Conservation (phyloP, 345 rosid species). For the Dovyalis caffra region DNA sequence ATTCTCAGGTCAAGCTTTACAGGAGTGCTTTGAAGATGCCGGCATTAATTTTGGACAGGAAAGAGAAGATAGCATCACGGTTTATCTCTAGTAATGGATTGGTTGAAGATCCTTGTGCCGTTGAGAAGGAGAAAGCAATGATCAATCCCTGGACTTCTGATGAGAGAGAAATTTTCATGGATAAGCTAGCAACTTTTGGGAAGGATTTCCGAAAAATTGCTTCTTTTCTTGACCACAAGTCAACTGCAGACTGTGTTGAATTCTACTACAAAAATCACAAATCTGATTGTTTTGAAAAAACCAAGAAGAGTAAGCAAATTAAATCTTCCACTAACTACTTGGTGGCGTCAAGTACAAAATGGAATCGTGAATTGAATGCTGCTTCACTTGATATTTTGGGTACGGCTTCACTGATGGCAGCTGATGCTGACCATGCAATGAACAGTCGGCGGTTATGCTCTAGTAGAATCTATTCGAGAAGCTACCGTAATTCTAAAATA, state of each 20-base stretch:
- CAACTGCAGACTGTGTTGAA: slow-evolving; percentile 92
- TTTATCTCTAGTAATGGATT: slow-evolving; percentile 77
- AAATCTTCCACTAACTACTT: slow-evolving; percentile 58
- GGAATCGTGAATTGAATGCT: slow-evolving; percentile 67
- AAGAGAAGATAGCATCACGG: slow-evolving; percentile 57
- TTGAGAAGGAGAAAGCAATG: slow-evolving; percentile 82
- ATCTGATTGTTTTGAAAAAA: slow-evolving; percentile 80
- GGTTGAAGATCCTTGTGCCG: slow-evolving; percentile 84
- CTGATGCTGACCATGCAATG: slow-evolving; percentile 50
- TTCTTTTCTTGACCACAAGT: slow-evolving; percentile 79
- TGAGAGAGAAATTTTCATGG: slow-evolving; percentile 74
- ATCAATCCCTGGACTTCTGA: slow-evolving; percentile 87
- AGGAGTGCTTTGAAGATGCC: slow-evolving; percentile 87
- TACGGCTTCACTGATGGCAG: slow-evolving; percentile 70
- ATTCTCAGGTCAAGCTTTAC: slow-evolving; percentile 42
- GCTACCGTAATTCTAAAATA: slow-evolving; percentile 42
- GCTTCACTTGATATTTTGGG: slow-evolving; percentile 81
- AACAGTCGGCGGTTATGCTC: slow-evolving; percentile 38
- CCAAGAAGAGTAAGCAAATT: slow-evolving; percentile 68
- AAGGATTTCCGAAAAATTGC: slow-evolving; percentile 87
- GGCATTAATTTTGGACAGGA: slow-evolving; percentile 72
- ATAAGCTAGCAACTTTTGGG: slow-evolving; percentile 68
- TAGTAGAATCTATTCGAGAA: slow-evolving; percentile 43
- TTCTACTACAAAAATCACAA: slow-evolving; percentile 98
- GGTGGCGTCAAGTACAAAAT: slow-evolving; percentile 61